These are phyloP conservation scores for Cyclotella baltica DNA, from an alignment of 108 stramenopile species.

Conservation along the genomic window DNA sequence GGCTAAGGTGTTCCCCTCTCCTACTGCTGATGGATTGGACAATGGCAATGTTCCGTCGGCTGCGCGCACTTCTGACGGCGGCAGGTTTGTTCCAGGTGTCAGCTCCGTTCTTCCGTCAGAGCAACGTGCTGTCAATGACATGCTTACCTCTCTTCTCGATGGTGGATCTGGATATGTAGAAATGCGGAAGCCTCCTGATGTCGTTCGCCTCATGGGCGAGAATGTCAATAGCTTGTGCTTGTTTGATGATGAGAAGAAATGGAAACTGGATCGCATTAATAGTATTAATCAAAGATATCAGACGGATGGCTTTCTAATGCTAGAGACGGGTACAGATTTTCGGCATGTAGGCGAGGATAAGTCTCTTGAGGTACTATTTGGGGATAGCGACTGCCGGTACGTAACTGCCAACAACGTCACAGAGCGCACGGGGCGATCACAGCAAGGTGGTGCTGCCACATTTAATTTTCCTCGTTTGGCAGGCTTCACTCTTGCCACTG, in stretches of 20 bases:
- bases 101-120: neutral
- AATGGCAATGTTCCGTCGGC: neutral
- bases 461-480: neutral
- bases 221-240: slow-evolving; percentile 1
- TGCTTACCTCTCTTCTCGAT: neutral
- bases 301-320: neutral
- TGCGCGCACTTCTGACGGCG: no score
- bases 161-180: slow-evolving; percentile 7
- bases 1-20: neutral
- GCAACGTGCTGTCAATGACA: neutral
- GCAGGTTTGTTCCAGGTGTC: neutral
- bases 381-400: neutral
- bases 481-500: neutral
- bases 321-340: neutral
- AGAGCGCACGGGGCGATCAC: neutral
- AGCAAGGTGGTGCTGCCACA: neutral
- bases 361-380: neutral
- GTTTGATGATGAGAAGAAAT: neutral
- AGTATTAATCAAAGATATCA: neutral
- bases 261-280: neutral
- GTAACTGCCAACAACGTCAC: neutral
- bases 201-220: slow-evolving; percentile 7
- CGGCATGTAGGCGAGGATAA: neutral
- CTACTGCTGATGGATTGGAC: neutral
- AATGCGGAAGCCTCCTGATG: neutral